These are phyloP conservation scores for Psophocarpus tetragonolobus DNA, from an alignment of 306 rosid genomes.

Conservation along the genomic window DNA sequence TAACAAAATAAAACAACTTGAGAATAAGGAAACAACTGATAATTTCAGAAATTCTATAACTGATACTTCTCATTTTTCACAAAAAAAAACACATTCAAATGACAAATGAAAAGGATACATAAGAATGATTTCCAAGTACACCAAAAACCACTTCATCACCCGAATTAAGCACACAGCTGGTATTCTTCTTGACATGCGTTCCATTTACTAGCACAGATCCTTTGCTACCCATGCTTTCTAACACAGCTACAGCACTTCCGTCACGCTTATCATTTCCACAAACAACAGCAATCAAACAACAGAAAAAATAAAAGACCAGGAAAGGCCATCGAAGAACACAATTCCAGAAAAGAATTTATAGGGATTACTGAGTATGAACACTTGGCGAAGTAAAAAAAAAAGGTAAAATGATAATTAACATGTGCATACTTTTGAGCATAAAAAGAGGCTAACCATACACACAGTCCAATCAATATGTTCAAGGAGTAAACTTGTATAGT, in stretches of 20 bases:
- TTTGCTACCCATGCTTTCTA: constrained; percentile 76
- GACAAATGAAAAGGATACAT: constrained; percentile 71
- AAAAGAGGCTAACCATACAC: constrained; percentile 7
- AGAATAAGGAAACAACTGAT: not conserved
- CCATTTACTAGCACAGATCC: constrained; percentile 82
- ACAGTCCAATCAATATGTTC: not conserved
- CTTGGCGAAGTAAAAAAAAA: not conserved
- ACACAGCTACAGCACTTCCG: constrained; percentile 57
- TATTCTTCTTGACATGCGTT: constrained; percentile 60
- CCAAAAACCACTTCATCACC: constrained; percentile 89
- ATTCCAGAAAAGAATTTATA: not conserved
- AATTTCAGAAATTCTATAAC: not conserved
- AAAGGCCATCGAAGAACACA: not conserved
- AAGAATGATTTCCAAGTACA: constrained; percentile 66
- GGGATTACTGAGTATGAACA: not conserved
- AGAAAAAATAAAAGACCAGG: not conserved
- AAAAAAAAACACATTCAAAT: not conserved
- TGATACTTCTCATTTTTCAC: not conserved
- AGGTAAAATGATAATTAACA: not conserved
- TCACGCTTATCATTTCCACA: constrained; percentile 53
- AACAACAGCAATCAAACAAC: constrained; percentile 49
- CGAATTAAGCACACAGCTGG: constrained; percentile 59
- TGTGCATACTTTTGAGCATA: not conserved
- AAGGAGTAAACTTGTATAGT: not conserved
- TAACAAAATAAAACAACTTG: not conserved